Evolutionary conservation across 192 early-diverging fungal species (phyloP), one percentile per base, ranked within the genome.

Genomic region (Backusella liffmaniae): DNA sequence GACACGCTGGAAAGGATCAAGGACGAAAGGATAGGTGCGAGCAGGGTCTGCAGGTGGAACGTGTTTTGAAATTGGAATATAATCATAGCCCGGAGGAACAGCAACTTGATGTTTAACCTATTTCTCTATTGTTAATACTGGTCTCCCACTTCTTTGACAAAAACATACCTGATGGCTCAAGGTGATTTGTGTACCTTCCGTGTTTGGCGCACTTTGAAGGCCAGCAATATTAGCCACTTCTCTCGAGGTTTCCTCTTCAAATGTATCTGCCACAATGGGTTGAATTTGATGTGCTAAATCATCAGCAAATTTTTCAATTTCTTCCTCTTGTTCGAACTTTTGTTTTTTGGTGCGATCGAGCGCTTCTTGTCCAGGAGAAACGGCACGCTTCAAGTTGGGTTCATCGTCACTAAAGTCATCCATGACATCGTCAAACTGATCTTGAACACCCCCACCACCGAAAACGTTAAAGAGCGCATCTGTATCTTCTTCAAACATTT

Each of bases 91-190:
- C 0, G 91, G 91, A 15, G 97, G 97, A 26, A 97, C 83, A 10
- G 97, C 93, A 1, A 99, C 97, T 85, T 99, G 96, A 82, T 99
- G 97, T 29, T 95, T 88, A 66, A 99, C 96, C 85, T 94, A 88
- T 16, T 44, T 16, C 0, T 16, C 15, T 74, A 67, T 35, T 44
- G 49, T 18, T 3, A 7, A 16, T 30, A 37, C 9, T 16, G 10
- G 18, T 34, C 66, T 18, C 21, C 3, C 5, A 26, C 21, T 5
- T 9, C n/a, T 51, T 41, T 41, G 0, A 36, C 6, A 13, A 59
- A 18, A 4, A 49, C 15, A 41, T 82, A 85, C 87, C 75, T 84
- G 78, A 77, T 88, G 86, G 29, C 73, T 80, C 51, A 88, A 68
- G 29, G 82, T 74, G 4, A 88, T 72, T 10, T 80, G 75, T 23